Percentiles rank a stretch among this genome's conserved stretches.
Conservation (phyloP, 768 basidiomycete genomes). For the Mycena amicta region DNA sequence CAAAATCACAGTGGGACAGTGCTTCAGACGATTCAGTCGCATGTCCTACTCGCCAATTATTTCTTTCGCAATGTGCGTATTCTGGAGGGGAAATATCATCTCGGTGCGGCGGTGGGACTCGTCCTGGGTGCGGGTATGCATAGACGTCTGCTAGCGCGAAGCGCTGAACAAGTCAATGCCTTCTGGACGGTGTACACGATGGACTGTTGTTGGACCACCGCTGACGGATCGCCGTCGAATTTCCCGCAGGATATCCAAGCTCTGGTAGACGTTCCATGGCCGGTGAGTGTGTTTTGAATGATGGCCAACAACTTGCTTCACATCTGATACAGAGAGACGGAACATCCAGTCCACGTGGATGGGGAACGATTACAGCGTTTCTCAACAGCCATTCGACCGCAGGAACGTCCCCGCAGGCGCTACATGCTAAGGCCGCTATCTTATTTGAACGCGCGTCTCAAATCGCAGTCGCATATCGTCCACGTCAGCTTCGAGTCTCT, state of each 20-base stretch:
- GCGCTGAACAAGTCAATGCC: constrained; percentile 13
- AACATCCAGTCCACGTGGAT: neutral
- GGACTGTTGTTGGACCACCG: constrained; percentile 35
- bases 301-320: too few species aligned
- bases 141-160: constrained; percentile 31
- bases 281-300: constrained; percentile 22
- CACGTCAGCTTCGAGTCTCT: constrained; percentile 24
- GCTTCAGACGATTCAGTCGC: constrained; percentile 37
- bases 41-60: constrained; percentile 46
- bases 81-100: constrained; percentile 45
- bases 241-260: constrained; percentile 26
- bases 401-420: constrained; percentile 5
- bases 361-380: constrained; percentile 1
- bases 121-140: constrained; percentile 31
- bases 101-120: constrained; percentile 37
- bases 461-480: constrained; percentile 20
- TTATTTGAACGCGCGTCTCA: constrained; percentile 32
- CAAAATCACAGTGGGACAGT: constrained; percentile 30
- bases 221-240: constrained; percentile 29
- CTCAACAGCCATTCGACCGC: constrained; percentile 6
- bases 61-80: constrained; percentile 43
- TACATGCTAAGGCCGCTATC: constrained; percentile 18
- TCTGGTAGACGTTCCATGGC: constrained; percentile 42
- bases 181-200: constrained; percentile 36
- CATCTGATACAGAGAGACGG: too few species aligned